Evolutionary conservation across 306 rosid genomes (phyloP).

Genomic region (Casuarina glauca): DNA sequence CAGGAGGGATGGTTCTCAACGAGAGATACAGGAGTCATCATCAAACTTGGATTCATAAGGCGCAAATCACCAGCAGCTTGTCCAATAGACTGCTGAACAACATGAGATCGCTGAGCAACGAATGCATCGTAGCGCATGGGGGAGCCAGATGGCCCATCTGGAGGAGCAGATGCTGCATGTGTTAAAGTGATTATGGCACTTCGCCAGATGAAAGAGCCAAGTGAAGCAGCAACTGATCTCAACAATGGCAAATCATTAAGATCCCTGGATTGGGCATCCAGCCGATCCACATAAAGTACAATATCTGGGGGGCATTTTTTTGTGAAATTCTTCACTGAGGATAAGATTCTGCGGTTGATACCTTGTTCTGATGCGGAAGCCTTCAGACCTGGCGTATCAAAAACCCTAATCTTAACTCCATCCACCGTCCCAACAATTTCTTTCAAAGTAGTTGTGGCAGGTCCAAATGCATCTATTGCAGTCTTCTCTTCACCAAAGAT

Average conservation of each 20-base stretch:
- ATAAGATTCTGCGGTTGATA: conserved; percentile 62
- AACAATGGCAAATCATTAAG: conserved; percentile 84
- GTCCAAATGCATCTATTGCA: conserved; percentile 71
- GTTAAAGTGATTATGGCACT: conserved; percentile 78
- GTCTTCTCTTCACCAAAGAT: conserved; percentile 86
- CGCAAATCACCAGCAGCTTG: conserved; percentile 96
- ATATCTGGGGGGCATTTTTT: conserved; percentile 84
- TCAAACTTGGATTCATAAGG: conserved; percentile 70
- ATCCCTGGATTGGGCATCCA: conserved; percentile 89
- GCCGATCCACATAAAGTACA: conserved; percentile 88
- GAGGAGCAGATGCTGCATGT: conserved; percentile 96
- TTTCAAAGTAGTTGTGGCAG: conserved; percentile 71
- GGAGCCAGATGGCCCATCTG: conserved; percentile 92
- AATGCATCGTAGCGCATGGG: conserved; percentile 87
- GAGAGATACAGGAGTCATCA: conserved; percentile 85
- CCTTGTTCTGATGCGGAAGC: conserved; percentile 75
- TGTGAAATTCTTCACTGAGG: conserved; percentile 66
- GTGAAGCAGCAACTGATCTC: conserved; percentile 57
- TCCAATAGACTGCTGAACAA: conserved; percentile 89
- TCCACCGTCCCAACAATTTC: conserved; percentile 83
- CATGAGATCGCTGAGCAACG: conserved; percentile 93
- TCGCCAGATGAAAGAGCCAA: conserved; percentile 85
- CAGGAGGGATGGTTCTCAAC: conserved; percentile 97
- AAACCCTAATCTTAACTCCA: conserved; percentile 76
- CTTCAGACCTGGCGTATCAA: conserved; percentile 93